A percentile compares a stretch with the other conserved stretches of the same genome.
phyloP scores from a whole-genome alignment of 805 yeast species.

The Myxozyma sirexii region DNA sequence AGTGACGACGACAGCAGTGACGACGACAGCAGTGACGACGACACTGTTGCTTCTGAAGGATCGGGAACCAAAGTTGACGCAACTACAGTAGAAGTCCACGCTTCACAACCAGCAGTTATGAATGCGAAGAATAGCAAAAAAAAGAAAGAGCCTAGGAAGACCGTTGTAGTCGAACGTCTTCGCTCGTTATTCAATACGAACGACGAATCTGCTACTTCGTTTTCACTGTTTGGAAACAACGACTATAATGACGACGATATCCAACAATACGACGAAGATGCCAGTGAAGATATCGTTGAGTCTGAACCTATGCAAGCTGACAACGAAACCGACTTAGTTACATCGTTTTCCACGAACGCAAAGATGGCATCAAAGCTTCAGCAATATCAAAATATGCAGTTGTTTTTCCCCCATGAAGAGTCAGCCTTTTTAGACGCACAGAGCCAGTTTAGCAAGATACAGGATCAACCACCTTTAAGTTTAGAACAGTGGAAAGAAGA shows the following conservation, averaged over 20 bases:
- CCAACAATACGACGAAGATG: background rate
- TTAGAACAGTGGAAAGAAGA: conserved; percentile 64
- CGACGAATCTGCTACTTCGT: conserved; percentile 33
- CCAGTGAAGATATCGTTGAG: background rate
- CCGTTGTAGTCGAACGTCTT: conserved; percentile 19
- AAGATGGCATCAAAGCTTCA: background rate
- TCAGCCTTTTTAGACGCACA: conserved; percentile 89
- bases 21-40: conserved; percentile 31
- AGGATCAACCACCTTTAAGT: conserved; percentile 42
- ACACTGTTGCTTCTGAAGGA: conserved; percentile 34
- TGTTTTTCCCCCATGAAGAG: conserved; percentile 80
- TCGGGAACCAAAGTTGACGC: conserved; percentile 33
- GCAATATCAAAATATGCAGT: conserved; percentile 45
- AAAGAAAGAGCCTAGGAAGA: conserved; percentile 2
- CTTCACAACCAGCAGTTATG: too few species aligned
- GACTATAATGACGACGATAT: conserved; percentile 41
- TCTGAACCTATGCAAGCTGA: background rate
- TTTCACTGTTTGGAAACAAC: conserved; percentile 48
- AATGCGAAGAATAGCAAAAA: too few species aligned
- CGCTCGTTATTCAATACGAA: conserved; percentile 18
- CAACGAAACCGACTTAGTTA: background rate
- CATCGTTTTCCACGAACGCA: background rate
- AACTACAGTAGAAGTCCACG: background rate
- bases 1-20: conserved; percentile 6
- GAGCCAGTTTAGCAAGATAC: conserved; percentile 67